Evolutionary conservation across 1,139 yeast genomes (phyloP), one percentile per base, ranked within the genome.

Genomic region (Kodamaea derodonti): DNA sequence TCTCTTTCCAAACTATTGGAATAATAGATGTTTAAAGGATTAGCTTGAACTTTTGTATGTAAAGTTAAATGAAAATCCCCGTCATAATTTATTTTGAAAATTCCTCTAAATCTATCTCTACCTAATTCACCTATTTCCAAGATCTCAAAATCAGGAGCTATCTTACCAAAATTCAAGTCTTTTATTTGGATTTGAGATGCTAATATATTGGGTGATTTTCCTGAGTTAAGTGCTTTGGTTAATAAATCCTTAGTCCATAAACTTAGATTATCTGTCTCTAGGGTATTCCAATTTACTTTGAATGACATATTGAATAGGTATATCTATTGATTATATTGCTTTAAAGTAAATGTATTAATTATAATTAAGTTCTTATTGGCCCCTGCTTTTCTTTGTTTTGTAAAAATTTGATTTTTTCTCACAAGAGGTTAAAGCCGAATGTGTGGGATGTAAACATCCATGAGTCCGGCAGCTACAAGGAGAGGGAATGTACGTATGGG

Each of bases 71-170:
- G 79, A 20, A 90, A 88, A 53, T 85, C 88, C 3, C 96, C 96
- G 34, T 71, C 67, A 54, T 87, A 86, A 45, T 78, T 80, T 43
- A 86, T 75, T 52, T 86, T 85, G 65, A 86, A 87, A 22, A 86
- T 86, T 1, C 95, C 95, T 38, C 95, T 67, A 51, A 86, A 87
- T 42, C 87, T 62, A 56, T 86, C 95, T 23, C 69, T 72, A 10
- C 83, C 95, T 32, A 87, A 61, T 54, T 86, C 95, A 2, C 95
- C 95, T 44, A 86, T 83, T 52, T 86, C 95, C 40, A 86, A 64
- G 27, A 87, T 83, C 57, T 86, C 95, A 44, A 86, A 78, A 37
- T 72, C 70, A 0, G 96, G 95, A 1, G 95, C 81, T 35, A 72
- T 72, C 37, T 80, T 74, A 7, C 96, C 96, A 60, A 87, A 80